Base-by-base conservation (phyloP, 345 rosid genomes). In the Gossypium mustelinum region DNA sequence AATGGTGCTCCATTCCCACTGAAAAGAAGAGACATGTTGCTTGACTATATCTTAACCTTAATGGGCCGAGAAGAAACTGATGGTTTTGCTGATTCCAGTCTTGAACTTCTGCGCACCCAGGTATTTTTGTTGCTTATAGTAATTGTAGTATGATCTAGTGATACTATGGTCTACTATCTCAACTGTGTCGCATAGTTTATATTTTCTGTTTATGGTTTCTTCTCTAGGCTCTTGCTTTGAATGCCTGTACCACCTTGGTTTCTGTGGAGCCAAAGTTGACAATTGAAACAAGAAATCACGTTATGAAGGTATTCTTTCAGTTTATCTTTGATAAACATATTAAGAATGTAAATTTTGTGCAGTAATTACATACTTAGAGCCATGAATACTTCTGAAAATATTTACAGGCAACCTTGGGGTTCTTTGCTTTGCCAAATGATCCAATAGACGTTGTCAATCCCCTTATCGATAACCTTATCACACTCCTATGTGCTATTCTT, bases 401-500 rank as follows among this genome's bases (percentile, higher is more conserved):
- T 66, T 77, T 81, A 68, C 94, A 94, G 98, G 98, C 97, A 81
- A 94, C 97, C 58, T 84, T 94, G 75, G 97, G 98, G 61, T 92
- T 94, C 88, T 94, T 92, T 85, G 91, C 97, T 68, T 77, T 94
- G 81, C 97, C 97, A 60, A 87, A 86, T 85, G 97, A 94, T 79
- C 98, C 97, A 27, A 58, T 79, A 45, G 97, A 90, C 76, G 97
- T 94, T 78, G 86, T 94, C 79, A 83, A 79, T 83, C 92, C 97
- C 58, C 97, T 94, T 71, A 86, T 94, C 75, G 89, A 91, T 85
- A 94, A 92, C 81, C 97, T 94, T 71, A 89, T 92, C 66, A 83
- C 97, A 74, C 98, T 94, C 59, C 82, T 94, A 73, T 94, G 98
- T 86, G 97, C 97, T n/a, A 94, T 94, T 82, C 97, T 94, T 82